These are phyloP conservation scores for Heterobasidion parviporum DNA, from an alignment of 1,284 basidiomycete genomes.

Conservation along the genomic window DNA sequence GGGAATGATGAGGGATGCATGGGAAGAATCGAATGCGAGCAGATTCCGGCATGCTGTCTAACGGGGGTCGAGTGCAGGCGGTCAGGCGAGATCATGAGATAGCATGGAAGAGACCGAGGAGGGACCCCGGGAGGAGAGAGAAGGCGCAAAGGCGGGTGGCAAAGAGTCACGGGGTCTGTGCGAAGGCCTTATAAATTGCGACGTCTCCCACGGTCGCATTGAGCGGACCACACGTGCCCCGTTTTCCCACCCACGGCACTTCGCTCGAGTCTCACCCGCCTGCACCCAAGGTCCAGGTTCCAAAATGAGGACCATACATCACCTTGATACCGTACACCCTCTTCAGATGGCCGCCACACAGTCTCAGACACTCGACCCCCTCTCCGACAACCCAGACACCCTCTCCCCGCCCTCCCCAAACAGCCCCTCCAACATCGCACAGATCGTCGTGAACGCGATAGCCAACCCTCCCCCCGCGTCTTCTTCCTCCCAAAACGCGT, in stretches of 20 bases:
- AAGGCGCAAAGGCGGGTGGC: constrained; percentile 3
- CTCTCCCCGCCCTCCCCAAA: constrained; percentile 30
- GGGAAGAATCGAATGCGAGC: too few relatives aligned
- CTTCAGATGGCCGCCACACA: constrained; percentile 31
- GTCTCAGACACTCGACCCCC: constrained; percentile 20
- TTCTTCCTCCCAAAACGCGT: constrained; percentile 25
- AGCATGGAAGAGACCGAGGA: too few relatives aligned
- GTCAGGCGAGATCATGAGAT: too few relatives aligned
- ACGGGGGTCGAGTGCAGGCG: too few relatives aligned
- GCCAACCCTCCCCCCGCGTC: constrained; percentile 18
- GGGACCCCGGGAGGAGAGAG: too few relatives aligned
- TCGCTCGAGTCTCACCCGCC: constrained; percentile 21
- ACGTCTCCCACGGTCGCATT: constrained; percentile 10
- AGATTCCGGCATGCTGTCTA: too few relatives aligned
- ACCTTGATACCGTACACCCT: constrained; percentile 24
- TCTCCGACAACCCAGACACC: constrained; percentile 26
- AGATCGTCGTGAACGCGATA: constrained; percentile 31
- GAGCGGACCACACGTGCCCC: constrained; percentile 18
- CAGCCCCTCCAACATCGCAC: constrained; percentile 20
- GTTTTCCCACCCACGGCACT: constrained; percentile 29
- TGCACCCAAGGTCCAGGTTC: constrained; percentile 10
- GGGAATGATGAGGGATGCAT: too few relatives aligned
- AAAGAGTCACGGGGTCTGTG: constrained; percentile 18
- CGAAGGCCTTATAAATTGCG: constrained; percentile 25
- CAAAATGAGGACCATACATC: constrained; percentile 15